Percentiles rank a stretch among this genome's conserved stretches.
Evolutionary conservation across 2,329 filamentous ascomycete species (phyloP).

Genomic region (Ceratocystiopsis sp.): DNA sequence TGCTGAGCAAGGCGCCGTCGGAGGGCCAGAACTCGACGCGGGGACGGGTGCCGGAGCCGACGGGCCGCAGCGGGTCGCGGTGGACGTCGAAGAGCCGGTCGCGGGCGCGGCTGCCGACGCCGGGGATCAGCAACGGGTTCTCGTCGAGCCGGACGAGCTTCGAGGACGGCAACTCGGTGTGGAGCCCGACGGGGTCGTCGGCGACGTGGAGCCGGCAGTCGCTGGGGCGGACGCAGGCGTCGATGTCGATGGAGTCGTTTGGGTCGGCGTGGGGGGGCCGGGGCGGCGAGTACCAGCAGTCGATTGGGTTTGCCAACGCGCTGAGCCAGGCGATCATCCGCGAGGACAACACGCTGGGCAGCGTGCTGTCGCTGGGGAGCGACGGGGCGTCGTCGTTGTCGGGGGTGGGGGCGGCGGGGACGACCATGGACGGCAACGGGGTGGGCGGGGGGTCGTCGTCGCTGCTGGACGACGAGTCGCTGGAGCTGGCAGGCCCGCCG

Average conservation of each 20-base stretch:
- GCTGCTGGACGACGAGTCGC: conserved; percentile 77
- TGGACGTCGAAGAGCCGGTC: conserved; percentile 82
- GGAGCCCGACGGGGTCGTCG: conserved; percentile 72
- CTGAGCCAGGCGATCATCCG: conserved; percentile 93
- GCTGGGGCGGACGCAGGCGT: conserved; percentile 74
- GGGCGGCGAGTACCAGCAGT: conserved; percentile 87
- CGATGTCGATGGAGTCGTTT: conserved; percentile 84
- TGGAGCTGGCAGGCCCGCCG: conserved; percentile 83
- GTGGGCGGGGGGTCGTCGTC: conserved; percentile 18
- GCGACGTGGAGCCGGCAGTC: conserved; percentile 94
- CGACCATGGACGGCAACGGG: too few species aligned
- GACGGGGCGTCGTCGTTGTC: conserved; percentile 15
- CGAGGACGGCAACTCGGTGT: conserved; percentile 77
- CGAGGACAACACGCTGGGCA: conserved; percentile 45
- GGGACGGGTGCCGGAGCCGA: conserved; percentile 47
- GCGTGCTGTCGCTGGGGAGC: conserved; percentile 26
- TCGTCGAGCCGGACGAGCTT: conserved; percentile 88
- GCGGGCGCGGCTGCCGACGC: conserved; percentile 29
- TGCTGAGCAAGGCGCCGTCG: conserved; percentile 83
- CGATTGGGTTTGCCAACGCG: conserved; percentile 93
- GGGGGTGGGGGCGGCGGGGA: conserved; percentile 12
- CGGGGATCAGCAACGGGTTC: conserved; percentile 55
- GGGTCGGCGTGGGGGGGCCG: conserved; percentile 44
- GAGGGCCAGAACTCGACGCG: conserved; percentile 55
- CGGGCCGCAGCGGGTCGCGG: conserved; percentile 38